Base-by-base conservation (phyloP, 331 rosid genomes). In the Erythrophleum ivorense region DNA sequence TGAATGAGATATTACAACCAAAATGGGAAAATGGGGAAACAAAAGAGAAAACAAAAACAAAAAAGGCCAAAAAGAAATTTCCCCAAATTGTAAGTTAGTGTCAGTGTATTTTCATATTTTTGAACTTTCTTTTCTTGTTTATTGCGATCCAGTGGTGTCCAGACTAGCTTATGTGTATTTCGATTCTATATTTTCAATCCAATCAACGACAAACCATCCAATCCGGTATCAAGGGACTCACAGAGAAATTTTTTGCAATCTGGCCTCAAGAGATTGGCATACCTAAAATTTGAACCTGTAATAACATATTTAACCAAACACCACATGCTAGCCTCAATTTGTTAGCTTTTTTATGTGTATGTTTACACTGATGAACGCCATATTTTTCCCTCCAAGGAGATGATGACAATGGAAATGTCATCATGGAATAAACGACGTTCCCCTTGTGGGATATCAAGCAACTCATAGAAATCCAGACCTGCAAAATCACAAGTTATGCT, bases 371-470 rank as follows among this genome's bases (percentile, higher is more conserved):
- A 87, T 34, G 97, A 91, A 67, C 90, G 94, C 97, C 97, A 92
- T 80, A 88, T 82, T 78, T 89, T 86, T 53, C 98, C 97, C 83
- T 95, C 95, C 43, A 95, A 80, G 2, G 91, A 91, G 72, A 95
- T 86, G 49, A 95, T 77, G 78, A 92, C 86, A 63, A 92, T 57
- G 38, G 97, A 89, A 70, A 92, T 84, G 70, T 95, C 98, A 63
- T 95, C 98, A 50, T 95, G 98, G 83, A 91, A 95, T 40, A 87
- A 80, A 9, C 97, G 91, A 29, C 97, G 84, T 60, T 91, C 97
- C 66, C 98, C 98, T 78, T 92, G 91, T 38, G 93, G 93, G 73
- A 95, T 95, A 46, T 89, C 94, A 7, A 95, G 95, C 86, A 95
- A 81, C 82, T 95, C 95, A 85, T 90, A 87, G 43, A 95, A 85